phyloP scores from a whole-genome alignment of 192 early-diverging fungal genomes.

The Gigaspora rosea region DNA sequence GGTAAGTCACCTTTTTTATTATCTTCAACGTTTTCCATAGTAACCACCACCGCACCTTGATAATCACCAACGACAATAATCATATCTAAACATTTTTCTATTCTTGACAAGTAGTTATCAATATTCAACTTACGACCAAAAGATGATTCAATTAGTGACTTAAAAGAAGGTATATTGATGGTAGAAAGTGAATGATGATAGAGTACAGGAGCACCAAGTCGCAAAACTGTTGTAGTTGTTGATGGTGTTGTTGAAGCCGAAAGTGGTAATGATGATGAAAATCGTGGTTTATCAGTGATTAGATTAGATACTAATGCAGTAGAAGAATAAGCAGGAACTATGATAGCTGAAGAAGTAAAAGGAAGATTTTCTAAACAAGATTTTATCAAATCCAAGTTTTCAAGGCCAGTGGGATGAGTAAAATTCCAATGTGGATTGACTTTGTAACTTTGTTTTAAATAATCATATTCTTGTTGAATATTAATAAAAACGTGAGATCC shows the following conservation, averaged over 20 bases:
- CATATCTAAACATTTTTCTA: constrained; percentile 50
- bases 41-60: constrained; percentile 86
- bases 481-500: constrained; percentile 77
- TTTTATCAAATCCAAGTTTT: constrained; percentile 65
- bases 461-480: constrained; percentile 73
- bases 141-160: constrained; percentile 70
- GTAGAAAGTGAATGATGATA: constrained; percentile 56
- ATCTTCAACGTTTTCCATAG: constrained; percentile 55
- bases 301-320: constrained; percentile 66
- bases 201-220: constrained; percentile 72
- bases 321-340: constrained; percentile 57
- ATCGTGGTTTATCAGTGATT: constrained; percentile 76
- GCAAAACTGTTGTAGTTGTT: constrained; percentile 70
- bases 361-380: constrained; percentile 68
- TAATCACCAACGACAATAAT: constrained; percentile 90
- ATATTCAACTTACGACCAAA: constrained; percentile 67
- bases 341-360: constrained; percentile 76
- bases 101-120: constrained; percentile 59
- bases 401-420: constrained; percentile 40
- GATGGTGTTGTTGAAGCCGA: constrained; percentile 12
- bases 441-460: constrained; percentile 47
- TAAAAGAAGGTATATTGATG: constrained; percentile 55
- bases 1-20: constrained; percentile 21
- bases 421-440: constrained; percentile 37
- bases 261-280: constrained; percentile 57